Conservation (phyloP, 2,329 filamentous ascomycete genomes). For the Penicillium sclerotigenum region DNA sequence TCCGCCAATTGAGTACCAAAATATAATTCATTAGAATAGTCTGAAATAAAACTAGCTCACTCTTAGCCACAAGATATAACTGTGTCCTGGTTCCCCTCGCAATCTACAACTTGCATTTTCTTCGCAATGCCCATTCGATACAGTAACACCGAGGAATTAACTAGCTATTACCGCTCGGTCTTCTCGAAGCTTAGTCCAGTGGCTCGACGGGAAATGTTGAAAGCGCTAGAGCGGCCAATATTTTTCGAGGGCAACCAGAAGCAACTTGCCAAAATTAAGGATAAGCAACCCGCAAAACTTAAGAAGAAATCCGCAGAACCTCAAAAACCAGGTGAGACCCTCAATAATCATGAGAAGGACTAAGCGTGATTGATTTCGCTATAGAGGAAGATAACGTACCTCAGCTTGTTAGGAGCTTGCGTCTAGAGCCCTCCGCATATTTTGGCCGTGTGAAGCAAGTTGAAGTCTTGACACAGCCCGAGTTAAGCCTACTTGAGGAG, state of each 20-base stretch:
- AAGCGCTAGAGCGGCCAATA: background rate
- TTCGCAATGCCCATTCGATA: background rate
- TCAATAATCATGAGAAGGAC: background rate
- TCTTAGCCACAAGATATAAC: background rate
- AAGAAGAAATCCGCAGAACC: too few species aligned
- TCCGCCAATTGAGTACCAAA: too few species aligned
- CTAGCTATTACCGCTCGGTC: background rate
- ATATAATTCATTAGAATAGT: too few species aligned
- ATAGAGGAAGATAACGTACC: background rate
- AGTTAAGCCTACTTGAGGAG: background rate
- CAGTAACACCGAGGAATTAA: background rate
- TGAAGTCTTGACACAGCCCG: too few species aligned
- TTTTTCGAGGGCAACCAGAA: background rate
- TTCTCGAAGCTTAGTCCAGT: background rate
- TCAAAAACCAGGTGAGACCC: background rate
- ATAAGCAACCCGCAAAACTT: background rate
- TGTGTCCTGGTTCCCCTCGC: background rate
- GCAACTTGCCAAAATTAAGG: too few species aligned
- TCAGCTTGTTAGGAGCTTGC: background rate
- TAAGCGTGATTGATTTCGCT: background rate
- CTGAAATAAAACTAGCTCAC: too few species aligned
- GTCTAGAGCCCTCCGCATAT: background rate
- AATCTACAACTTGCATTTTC: background rate
- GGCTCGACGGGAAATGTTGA: background rate
- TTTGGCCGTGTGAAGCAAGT: background rate